Percentiles rank a stretch among this genome's conserved stretches.
phyloP scores from a whole-genome alignment of 805 yeast genomes.

The Wickerhamiella australiensis region DNA sequence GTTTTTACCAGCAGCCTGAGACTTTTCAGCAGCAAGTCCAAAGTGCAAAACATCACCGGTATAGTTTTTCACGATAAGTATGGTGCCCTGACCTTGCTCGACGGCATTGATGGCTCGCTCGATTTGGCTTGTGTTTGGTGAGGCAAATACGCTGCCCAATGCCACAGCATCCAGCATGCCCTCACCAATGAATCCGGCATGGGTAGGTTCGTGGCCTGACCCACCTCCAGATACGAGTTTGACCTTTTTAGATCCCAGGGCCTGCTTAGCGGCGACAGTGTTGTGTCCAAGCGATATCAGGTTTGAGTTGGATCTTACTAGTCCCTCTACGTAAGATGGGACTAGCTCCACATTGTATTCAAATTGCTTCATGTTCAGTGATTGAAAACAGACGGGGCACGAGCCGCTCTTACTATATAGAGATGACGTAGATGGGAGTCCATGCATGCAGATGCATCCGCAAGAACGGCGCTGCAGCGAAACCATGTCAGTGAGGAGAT shows the following conservation, averaged over 20 bases:
- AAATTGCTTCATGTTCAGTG: conserved; percentile 13
- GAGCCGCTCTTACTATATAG: too few relatives aligned
- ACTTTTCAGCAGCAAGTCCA: conserved; percentile 82
- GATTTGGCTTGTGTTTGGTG: conserved; percentile 88
- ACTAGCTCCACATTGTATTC: conserved; percentile 10
- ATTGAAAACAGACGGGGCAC: too few relatives aligned
- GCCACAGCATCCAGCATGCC: conserved; percentile 79
- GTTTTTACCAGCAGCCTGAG: conserved; percentile 60
- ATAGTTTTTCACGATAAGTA: conserved; percentile 78
- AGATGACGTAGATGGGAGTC: not conserved
- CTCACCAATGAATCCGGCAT: conserved; percentile 80
- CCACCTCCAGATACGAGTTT: conserved; percentile 85
- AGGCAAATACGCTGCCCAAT: conserved; percentile 75
- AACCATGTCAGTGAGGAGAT: too few relatives aligned
- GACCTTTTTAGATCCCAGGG: conserved; percentile 36
- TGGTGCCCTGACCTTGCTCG: conserved; percentile 46
- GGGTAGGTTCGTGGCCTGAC: conserved; percentile 91
- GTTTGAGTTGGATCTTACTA: conserved; percentile 11
- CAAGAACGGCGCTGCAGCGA: not conserved
- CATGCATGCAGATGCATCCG: not conserved
- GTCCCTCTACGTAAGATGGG: conserved; percentile 9
- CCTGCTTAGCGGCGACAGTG: conserved; percentile 9
- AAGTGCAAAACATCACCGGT: conserved; percentile 92
- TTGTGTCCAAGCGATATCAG: conserved; percentile 8
- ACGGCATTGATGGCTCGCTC: conserved; percentile 55